Evolutionary conservation across 2,329 filamentous ascomycete genomes (phyloP).

Genomic region (Stagonosporopsis tanaceti): DNA sequence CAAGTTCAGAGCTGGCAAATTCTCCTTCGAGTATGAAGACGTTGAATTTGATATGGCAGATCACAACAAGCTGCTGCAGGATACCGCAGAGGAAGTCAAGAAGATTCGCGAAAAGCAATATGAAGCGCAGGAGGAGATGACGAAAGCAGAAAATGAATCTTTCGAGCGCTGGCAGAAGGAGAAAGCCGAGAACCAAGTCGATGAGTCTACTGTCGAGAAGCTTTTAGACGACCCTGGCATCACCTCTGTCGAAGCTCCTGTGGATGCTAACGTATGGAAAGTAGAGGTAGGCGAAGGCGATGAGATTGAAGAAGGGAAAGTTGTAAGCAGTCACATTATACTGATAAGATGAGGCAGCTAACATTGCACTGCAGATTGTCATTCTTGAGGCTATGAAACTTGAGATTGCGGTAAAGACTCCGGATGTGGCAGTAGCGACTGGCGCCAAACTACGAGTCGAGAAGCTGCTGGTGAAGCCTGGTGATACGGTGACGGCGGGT

Average conservation of each 20-base stretch:
- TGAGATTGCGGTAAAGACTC: slow-evolving; percentile 55
- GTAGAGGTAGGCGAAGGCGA: slow-evolving; percentile 52
- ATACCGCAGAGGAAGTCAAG: slow-evolving; percentile 58
- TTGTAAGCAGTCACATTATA: slow-evolving; percentile 29
- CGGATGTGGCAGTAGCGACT: slow-evolving; percentile 32
- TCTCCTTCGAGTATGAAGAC: slow-evolving; percentile 60
- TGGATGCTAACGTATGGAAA: slow-evolving; percentile 58
- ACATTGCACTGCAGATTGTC: slow-evolving; percentile 36
- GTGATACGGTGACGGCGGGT: slow-evolving; percentile 51
- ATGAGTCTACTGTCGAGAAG: slow-evolving; percentile 59
- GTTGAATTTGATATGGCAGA: slow-evolving; percentile 63
- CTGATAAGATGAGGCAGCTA: background rate
- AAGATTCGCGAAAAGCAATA: slow-evolving; percentile 57
- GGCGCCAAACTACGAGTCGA: slow-evolving; percentile 45
- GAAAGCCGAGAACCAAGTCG: slow-evolving; percentile 54
- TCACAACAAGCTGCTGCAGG: slow-evolving; percentile 59
- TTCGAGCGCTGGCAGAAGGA: slow-evolving; percentile 54
- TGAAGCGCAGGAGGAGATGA: slow-evolving; percentile 58
- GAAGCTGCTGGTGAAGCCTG: slow-evolving; percentile 54
- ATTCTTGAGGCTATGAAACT: slow-evolving; percentile 59
- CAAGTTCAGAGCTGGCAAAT: slow-evolving; percentile 60
- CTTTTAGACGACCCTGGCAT: slow-evolving; percentile 56
- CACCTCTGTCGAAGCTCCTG: slow-evolving; percentile 51
- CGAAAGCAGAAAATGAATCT: slow-evolving; percentile 57
- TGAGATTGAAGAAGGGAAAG: slow-evolving; percentile 42